These are phyloP conservation scores for Coprinopsis marcescibilis DNA, from an alignment of 768 basidiomycete genomes.

Conservation along the genomic window DNA sequence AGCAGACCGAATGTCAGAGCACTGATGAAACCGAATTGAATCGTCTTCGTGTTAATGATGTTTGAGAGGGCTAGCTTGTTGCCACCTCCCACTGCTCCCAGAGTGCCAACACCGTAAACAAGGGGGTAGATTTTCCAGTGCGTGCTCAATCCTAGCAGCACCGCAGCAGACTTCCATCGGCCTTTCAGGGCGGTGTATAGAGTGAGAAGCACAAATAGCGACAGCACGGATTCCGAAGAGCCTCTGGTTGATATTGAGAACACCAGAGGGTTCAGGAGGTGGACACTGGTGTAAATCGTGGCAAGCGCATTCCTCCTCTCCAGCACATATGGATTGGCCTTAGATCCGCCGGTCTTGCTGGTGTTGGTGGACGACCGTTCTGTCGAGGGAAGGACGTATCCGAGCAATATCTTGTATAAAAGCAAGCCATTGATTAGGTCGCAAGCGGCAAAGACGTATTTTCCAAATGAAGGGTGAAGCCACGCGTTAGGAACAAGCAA, in stretches of 20 bases:
- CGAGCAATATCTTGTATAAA: conserved; percentile 57
- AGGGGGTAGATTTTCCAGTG: conserved; percentile 99
- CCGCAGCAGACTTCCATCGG: conserved; percentile 60
- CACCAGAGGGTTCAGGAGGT: conserved; percentile 91
- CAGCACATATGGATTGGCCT: conserved; percentile 7
- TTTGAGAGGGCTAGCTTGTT: conserved; percentile 20
- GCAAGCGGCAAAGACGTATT: conserved; percentile 79
- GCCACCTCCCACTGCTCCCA: conserved; percentile 43
- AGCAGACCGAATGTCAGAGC: conserved; percentile 61
- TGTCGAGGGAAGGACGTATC: conserved; percentile 36
- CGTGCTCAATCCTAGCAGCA: conserved; percentile 73
- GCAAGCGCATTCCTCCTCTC: conserved; percentile 29
- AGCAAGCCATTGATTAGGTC: conserved; percentile 77
- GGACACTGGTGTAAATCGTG: conserved; percentile 55
- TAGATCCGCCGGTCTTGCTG: conserved; percentile 9
- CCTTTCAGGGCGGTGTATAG: conserved; percentile 54
- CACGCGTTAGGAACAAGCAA: conserved; percentile 76
- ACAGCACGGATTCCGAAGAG: conserved; percentile 87
- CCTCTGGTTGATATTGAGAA: conserved; percentile 97
- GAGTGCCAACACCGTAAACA: conserved; percentile 78
- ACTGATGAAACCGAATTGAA: conserved; percentile 67
- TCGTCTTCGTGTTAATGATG: conserved; percentile 43
- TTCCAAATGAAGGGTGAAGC: conserved; percentile 84
- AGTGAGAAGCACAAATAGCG: conserved; percentile 68
- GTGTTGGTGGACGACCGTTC: not conserved